These are phyloP conservation scores for Trichoderma citrinoviride DNA, from an alignment of 2,329 filamentous ascomycete species.

Conservation along the genomic window DNA sequence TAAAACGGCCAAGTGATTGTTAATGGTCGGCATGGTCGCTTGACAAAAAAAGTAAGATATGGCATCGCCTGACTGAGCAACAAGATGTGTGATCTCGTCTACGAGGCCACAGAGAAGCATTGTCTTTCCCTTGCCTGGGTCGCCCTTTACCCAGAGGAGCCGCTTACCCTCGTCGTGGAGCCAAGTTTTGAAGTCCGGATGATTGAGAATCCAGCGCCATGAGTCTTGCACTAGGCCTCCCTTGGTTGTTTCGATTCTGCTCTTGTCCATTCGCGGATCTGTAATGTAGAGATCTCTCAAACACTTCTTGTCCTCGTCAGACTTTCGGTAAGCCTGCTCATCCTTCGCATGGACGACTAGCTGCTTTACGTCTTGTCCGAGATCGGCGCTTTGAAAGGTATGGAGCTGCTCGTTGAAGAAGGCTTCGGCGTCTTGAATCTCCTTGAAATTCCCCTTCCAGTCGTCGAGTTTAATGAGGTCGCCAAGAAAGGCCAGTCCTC, in stretches of 20 bases:
- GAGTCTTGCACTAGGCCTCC: constrained; percentile 35
- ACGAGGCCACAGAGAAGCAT: constrained; percentile 43
- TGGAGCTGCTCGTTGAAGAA: constrained; percentile 20
- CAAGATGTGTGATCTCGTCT: not conserved
- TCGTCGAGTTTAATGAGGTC: constrained; percentile 35
- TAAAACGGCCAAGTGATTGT: constrained; percentile 41
- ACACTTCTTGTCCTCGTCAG: constrained; percentile 23
- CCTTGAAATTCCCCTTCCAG: constrained; percentile 33
- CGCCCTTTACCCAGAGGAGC: constrained; percentile 42
- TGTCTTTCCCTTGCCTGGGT: constrained; percentile 45
- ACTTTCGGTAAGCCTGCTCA: constrained; percentile 7
- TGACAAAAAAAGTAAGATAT: constrained; percentile 23
- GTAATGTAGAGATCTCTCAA: constrained; percentile 27
- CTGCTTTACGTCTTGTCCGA: constrained; percentile 14
- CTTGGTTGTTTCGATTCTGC: constrained; percentile 35
- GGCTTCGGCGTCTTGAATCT: constrained; percentile 31
- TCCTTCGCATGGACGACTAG: constrained; percentile 15
- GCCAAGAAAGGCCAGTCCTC: constrained; percentile 29
- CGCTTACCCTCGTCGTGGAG: constrained; percentile 13
- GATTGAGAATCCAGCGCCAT: constrained; percentile 36
- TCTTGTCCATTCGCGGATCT: constrained; percentile 34
- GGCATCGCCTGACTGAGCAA: not conserved
- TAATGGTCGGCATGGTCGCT: constrained; percentile 32
- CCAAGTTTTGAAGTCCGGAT: constrained; percentile 28
- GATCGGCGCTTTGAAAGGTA: constrained; percentile 14